Percentiles rank a stretch among this genome's conserved stretches.
Evolutionary conservation across 1,139 yeast species (phyloP).

Genomic region (Williopsis jadinii): DNA sequence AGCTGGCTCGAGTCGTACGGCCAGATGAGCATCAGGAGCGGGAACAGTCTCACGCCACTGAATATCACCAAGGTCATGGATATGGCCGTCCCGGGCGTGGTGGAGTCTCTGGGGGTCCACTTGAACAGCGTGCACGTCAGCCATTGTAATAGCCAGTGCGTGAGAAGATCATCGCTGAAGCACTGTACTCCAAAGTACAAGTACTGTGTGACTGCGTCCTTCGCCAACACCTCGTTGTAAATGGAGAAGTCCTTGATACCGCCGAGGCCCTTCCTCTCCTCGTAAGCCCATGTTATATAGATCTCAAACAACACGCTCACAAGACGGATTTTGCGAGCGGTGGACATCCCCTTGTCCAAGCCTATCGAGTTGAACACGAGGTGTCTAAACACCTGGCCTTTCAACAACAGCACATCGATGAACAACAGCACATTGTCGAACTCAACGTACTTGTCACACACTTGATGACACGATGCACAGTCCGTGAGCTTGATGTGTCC

Average conservation of each 20-base stretch:
- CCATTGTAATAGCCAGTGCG: slow-evolving; percentile 20
- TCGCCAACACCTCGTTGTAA: slow-evolving; percentile 34
- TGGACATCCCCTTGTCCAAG: slow-evolving; percentile 5
- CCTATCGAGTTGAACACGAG: slow-evolving; percentile 70
- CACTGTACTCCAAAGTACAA: slow-evolving; percentile 57
- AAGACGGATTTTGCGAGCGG: slow-evolving; percentile 33
- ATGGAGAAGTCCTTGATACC: slow-evolving; percentile 12
- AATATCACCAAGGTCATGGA: slow-evolving; percentile 69
- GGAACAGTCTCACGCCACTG: slow-evolving; percentile 74
- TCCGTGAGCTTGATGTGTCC: slow-evolving; percentile 76
- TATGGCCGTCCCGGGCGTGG: slow-evolving; percentile 27
- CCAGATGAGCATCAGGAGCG: slow-evolving; percentile 95
- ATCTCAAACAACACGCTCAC: slow-evolving; percentile 80
- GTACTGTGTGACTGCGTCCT: slow-evolving; percentile 53
- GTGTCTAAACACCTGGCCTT: slow-evolving; percentile 89
- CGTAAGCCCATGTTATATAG: slow-evolving; percentile 86
- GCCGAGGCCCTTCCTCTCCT: slow-evolving; percentile 44
- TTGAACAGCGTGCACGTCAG: too few relatives aligned
- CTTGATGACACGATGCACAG: slow-evolving; percentile 62
- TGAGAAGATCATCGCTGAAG: slow-evolving; percentile 45
- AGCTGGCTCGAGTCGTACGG: slow-evolving; percentile 53
- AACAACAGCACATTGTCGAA: slow-evolving; percentile 78
- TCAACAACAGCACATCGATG: slow-evolving; percentile 73
- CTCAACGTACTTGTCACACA: slow-evolving; percentile 90
- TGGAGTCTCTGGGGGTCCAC: slow-evolving; percentile 5